A percentile compares a stretch with the other conserved stretches of the same genome.
Evolutionary conservation across 2,329 filamentous ascomycete genomes (phyloP).

Genomic region (Diaporthe humulicola): DNA sequence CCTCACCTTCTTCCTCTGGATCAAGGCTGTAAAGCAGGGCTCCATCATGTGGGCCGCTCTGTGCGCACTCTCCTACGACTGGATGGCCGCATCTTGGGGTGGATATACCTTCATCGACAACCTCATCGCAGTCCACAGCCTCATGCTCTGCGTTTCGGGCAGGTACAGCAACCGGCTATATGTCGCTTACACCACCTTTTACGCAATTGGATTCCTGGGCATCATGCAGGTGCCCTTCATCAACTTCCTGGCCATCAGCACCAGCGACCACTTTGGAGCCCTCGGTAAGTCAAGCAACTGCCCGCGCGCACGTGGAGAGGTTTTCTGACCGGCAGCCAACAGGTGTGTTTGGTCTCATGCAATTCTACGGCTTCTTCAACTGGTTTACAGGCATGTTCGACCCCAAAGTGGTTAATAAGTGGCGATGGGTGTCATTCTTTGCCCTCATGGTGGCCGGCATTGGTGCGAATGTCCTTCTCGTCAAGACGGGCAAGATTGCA

Average conservation of each 20-base stretch:
- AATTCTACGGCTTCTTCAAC: constrained; percentile 92
- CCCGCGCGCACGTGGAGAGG: constrained; percentile 33
- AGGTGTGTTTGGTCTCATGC: constrained; percentile 96
- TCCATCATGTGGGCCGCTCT: constrained; percentile 97
- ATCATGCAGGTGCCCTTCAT: constrained; percentile 99
- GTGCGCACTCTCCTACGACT: constrained; percentile 96
- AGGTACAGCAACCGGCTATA: constrained; percentile 94
- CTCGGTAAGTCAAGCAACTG: constrained; percentile 73
- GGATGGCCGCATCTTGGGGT: constrained; percentile 99
- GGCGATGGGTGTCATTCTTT: constrained; percentile 83
- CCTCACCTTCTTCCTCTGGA: constrained; percentile 99
- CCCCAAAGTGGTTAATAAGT: constrained; percentile 92
- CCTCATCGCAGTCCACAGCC: constrained; percentile 91
- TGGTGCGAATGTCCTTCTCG: constrained; percentile 83
- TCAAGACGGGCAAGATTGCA: constrained; percentile 90
- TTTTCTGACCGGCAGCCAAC: constrained; percentile 32
- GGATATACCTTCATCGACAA: constrained; percentile 99
- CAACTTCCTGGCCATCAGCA: constrained; percentile 94
- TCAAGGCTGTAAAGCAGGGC: constrained; percentile 96
- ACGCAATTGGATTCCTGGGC: constrained; percentile 92
- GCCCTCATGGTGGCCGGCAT: constrained; percentile 81
- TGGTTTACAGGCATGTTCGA: constrained; percentile 91
- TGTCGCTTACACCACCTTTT: constrained; percentile 98
- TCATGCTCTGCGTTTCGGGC: constrained; percentile 96
- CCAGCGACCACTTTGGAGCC: constrained; percentile 98